Evolutionary conservation across 2,329 filamentous ascomycete species (phyloP), one percentile per base, ranked within the genome.

Genomic region (Aspergillus melleus): DNA sequence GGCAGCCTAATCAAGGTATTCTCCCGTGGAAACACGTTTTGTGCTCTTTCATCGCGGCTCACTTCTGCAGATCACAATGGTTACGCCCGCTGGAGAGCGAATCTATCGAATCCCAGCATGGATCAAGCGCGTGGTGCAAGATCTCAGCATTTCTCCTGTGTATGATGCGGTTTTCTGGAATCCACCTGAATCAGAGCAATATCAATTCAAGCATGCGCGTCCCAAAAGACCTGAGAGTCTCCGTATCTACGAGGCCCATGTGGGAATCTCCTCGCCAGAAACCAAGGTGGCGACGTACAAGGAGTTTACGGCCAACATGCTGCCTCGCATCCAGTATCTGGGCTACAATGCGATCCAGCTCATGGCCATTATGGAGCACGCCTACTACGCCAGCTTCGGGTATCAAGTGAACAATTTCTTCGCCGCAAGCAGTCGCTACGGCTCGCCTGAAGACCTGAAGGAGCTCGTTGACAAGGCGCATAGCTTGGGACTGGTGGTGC

Each of bases 361-460:
- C 64, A 99, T 99, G 95, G 95, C 95, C 50, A 84, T 99, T 72
- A 99, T 99, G 94, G 95, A 99, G 75, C 95, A 99, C 78, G 95
- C 95, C 53, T 99, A 99, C 83, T 99, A 99, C 75, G 95, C 95
- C 70, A 98, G 94, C 72, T 99, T 99, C 70, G 95, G 95, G 51
- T 99, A 99, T 77, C 95, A 99, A 77, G 87, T 99, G 79, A 99
- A 98, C 81, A 97, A 90, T 77, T 99, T 99, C 83, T 99, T 98
- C 70, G 95, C 95, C 29, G 93, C 94, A 12, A 97, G 93, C 77
- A 98, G 94, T 76, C 88, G 95, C 63, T 99, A 96, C 72, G 95
- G 95, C 47, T 86, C 88, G 0, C 95, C 95, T 0, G 95, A 99
- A 72, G 95, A 98, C 42, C 82, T 99, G 67, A 99, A 96, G 77